These are phyloP conservation scores for Wickerhamiella shivajii DNA, from an alignment of 805 yeast species.

Conservation along the genomic window DNA sequence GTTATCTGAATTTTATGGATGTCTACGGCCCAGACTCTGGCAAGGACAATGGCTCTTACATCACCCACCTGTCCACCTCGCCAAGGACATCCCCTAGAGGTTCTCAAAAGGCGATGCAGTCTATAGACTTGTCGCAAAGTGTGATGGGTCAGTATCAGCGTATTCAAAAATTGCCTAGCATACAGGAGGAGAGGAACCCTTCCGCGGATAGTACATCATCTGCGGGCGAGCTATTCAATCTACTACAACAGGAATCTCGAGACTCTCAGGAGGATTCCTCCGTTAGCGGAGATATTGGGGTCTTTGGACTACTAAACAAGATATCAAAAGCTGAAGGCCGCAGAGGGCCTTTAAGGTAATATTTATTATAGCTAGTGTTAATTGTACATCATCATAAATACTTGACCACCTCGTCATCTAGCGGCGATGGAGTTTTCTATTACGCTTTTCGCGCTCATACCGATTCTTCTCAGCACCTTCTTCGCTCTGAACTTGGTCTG, in stretches of 20 bases:
- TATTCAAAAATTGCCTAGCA: conserved; percentile 12
- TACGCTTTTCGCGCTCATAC: conserved; percentile 57
- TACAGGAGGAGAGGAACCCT: conserved; percentile 11
- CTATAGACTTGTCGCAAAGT: conserved; percentile 11
- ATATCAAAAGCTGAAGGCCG: conserved; percentile 37
- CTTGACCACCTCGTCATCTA: not conserved
- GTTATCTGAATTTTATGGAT: conserved; percentile 75
- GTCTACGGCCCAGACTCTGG: conserved; percentile 41
- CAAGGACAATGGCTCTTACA: conserved; percentile 1
- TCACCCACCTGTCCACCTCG: conserved; percentile 20
- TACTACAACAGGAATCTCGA: too few relatives aligned
- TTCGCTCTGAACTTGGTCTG: conserved; percentile 75
- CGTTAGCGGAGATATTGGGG: conserved; percentile 27
- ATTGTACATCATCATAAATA: not conserved
- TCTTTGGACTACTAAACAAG: conserved; percentile 67
- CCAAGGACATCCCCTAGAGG: not conserved
- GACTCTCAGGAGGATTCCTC: conserved; percentile 2
- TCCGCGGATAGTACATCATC: not conserved
- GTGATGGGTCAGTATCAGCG: conserved; percentile 23
- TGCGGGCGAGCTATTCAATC: conserved; percentile 5
- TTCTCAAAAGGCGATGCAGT: not conserved
- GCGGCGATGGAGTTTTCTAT: conserved; percentile 4
- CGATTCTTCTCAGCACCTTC: conserved; percentile 93
- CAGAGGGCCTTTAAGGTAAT: not conserved
- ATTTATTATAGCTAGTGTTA: not conserved